Base-by-base conservation (phyloP, 192 early-diverging fungal genomes). In the Geosiphon pyriformis region DNA sequence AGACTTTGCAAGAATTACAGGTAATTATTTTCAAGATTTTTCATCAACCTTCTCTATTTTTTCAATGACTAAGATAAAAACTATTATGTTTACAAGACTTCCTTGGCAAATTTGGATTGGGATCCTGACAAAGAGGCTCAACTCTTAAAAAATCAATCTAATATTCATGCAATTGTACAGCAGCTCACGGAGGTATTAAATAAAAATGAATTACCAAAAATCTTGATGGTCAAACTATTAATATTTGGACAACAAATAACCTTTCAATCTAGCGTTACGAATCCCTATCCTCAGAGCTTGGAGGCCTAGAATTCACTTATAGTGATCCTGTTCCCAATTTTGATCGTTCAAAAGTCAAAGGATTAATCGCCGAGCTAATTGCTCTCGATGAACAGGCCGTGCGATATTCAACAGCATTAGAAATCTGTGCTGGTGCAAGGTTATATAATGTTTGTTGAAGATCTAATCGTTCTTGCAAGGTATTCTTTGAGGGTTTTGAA, bases 351-450 rank as follows among this genome's bases (percentile, higher is more conserved):
- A 81, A 88, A 67, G 94, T 99, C 48, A 93, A 90, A 69, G 97
- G 97, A 3, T 76, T 95, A n/a, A 90, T 98, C 25, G 97, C 92
- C 0, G 84, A 94, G 67, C 74, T 99, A 37, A 85, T 99, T 57
- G 78, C 69, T 18, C 76, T 99, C n/a, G 82, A 81, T 33, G 78
- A 88, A 56, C 82, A 90, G 35, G 72, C 90, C 65, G 68, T 70
- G 20, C 73, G 89, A 48, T 81, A 82, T 12, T 74, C 89, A 0
- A 87, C 85, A 17, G 97, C 97, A 0, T 77, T 99, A 10, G 97
- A 99, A 72, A 87, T 96, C 62, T 91, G 88, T 53, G 97, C 97
- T n/a, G 93, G 96, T 49, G 92, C 93, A 2, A 80, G 85, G 56
- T 82, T 99, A 17, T 96, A 92, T 73, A 94, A 97, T 73, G 94